Conservation (phyloP, 345 rosid genomes). For the Eucalyptus tenuipes region DNA sequence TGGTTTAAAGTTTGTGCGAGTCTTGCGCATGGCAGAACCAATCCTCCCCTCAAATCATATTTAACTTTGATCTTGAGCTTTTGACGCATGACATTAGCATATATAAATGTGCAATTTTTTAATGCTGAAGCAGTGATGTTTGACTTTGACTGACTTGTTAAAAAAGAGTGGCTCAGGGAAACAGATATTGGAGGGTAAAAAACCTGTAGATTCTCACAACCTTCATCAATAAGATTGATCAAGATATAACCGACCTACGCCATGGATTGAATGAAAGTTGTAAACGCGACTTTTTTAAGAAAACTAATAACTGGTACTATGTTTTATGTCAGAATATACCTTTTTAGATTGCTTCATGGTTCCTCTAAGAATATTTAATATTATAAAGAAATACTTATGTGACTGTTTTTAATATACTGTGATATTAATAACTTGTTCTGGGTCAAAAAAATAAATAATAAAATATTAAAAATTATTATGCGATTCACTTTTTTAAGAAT, state of each 20-base stretch:
- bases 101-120: background rate
- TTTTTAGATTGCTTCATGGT: background rate
- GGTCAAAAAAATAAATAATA: no score
- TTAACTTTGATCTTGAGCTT: background rate
- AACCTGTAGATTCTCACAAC: background rate
- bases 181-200: background rate
- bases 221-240: background rate
- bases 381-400: no score
- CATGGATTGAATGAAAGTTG: background rate
- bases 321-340: background rate
- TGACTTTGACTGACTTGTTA: background rate
- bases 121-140: background rate
- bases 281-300: background rate
- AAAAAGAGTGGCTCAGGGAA: background rate
- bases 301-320: background rate
- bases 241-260: background rate
- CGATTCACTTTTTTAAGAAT: no score
- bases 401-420: no score
- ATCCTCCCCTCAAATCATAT: background rate
- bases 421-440: no score
- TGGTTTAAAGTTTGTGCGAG: background rate
- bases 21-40: background rate
- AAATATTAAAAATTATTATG: no score
- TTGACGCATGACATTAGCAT: background rate
- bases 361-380: background rate